phyloP scores from a whole-genome alignment of 2,329 filamentous ascomycete species.

The Cladosporium halotolerans region DNA sequence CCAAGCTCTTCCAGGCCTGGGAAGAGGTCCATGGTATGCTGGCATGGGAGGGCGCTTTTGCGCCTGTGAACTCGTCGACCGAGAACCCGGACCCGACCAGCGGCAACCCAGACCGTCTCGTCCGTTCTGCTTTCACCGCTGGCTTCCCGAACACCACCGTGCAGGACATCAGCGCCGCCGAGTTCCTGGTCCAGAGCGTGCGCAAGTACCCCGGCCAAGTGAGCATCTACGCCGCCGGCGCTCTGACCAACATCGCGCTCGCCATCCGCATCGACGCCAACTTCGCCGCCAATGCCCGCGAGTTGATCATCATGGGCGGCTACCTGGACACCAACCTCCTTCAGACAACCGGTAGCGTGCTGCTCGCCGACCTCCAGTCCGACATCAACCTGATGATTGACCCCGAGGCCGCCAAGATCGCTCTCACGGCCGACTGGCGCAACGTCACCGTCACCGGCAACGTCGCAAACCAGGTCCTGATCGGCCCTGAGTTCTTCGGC shows the following conservation, averaged over 20 bases:
- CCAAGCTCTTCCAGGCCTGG: slow-evolving; percentile 40
- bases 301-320: slow-evolving; percentile 47
- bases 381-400: slow-evolving; percentile 48
- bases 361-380: slow-evolving; percentile 24
- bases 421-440: slow-evolving; percentile 43
- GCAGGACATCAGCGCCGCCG: slow-evolving; percentile 35
- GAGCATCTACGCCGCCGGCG: slow-evolving; percentile 42
- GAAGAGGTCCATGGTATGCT: slow-evolving; percentile 40
- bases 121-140: slow-evolving; percentile 38
- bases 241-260: slow-evolving; percentile 46
- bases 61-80: slow-evolving; percentile 37
- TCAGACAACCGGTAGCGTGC: slow-evolving; percentile 23
- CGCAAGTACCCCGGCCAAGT: slow-evolving; percentile 46
- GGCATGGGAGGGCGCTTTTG: slow-evolving; percentile 43
- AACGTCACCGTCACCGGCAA: slow-evolving; percentile 42
- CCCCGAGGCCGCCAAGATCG: slow-evolving; percentile 46
- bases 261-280: slow-evolving; percentile 41
- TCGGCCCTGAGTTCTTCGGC: slow-evolving; percentile 34
- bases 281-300: slow-evolving; percentile 43
- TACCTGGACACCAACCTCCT: slow-evolving; percentile 39
- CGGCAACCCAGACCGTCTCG: slow-evolving; percentile 39
- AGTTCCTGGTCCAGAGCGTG: slow-evolving; percentile 42
- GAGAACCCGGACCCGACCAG: slow-evolving; percentile 42
- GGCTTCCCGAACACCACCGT: slow-evolving; percentile 43
- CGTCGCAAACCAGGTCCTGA: slow-evolving; percentile 43